Evolutionary conservation across 2,329 filamentous ascomycete species (phyloP).

Genomic region (Monosporascus sp.): DNA sequence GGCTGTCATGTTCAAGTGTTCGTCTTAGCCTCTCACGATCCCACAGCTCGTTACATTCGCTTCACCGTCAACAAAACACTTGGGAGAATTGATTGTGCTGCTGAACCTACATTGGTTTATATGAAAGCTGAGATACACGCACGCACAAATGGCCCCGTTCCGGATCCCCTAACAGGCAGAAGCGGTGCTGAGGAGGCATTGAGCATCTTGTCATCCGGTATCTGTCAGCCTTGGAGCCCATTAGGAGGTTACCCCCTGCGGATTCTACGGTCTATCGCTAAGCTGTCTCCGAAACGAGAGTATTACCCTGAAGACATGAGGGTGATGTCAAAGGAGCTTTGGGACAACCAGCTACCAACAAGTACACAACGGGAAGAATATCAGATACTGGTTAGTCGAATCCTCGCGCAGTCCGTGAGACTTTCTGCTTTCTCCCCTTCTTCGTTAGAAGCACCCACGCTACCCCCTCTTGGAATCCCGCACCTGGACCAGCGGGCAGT

Average conservation of each 20-base stretch:
- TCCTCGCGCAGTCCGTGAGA: constrained; percentile 25
- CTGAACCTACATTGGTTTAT: constrained; percentile 51
- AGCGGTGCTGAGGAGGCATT: constrained; percentile 60
- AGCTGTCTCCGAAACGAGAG: constrained; percentile 25
- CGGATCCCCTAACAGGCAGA: constrained; percentile 51
- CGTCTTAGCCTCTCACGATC: constrained; percentile 25
- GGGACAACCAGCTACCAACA: constrained; percentile 27
- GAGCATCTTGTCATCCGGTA: constrained; percentile 42
- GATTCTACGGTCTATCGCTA: constrained; percentile 16
- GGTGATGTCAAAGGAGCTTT: constrained; percentile 30
- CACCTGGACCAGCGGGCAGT: constrained; percentile 16
- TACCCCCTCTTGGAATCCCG: constrained; percentile 5
- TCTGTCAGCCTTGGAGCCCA: constrained; percentile 44
- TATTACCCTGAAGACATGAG: constrained; percentile 34
- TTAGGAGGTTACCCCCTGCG: constrained; percentile 5
- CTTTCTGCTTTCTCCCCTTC: constrained; percentile 18
- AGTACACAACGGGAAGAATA: constrained; percentile 35
- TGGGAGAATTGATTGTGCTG: constrained; percentile 50
- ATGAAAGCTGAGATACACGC: constrained; percentile 57
- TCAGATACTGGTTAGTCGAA: constrained; percentile 20
- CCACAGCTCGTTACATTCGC: constrained; percentile 34
- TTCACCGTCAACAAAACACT: constrained; percentile 52
- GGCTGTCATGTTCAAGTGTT: constrained; percentile 40
- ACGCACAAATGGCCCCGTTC: constrained; percentile 51
- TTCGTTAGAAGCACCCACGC: not conserved